phyloP scores from a whole-genome alignment of 441 rosid genomes.

The Arabidopsis lyrata region DNA sequence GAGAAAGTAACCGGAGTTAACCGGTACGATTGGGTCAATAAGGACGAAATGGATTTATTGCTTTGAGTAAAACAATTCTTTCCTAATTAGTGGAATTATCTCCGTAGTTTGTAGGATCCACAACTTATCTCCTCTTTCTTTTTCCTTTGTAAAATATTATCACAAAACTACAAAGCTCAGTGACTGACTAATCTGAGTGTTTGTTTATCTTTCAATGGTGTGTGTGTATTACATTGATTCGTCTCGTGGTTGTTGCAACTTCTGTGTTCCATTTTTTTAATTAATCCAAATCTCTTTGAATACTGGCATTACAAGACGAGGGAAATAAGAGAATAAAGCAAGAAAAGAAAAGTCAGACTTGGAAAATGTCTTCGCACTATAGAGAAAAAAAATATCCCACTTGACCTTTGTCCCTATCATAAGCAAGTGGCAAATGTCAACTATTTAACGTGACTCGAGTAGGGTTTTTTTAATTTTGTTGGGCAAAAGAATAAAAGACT shows the following conservation, averaged over 20 bases:
- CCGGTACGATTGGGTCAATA: background rate
- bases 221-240: background rate
- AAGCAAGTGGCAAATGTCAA: slow-evolving; percentile 29
- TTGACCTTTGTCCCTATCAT: slow-evolving; percentile 28
- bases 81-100: background rate
- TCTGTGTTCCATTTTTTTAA: background rate
- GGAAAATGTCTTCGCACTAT: slow-evolving; percentile 4
- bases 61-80: background rate
- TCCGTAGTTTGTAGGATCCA: background rate
- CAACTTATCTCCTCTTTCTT: background rate
- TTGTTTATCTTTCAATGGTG: slow-evolving; percentile 7
- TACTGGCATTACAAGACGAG: background rate
- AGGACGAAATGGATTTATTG: background rate
- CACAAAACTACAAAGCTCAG: no score
- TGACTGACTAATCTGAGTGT: slow-evolving; percentile 18
- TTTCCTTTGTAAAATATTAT: background rate
- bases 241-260: background rate
- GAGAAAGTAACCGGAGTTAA: background rate
- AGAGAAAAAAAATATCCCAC: background rate
- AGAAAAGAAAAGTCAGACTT: slow-evolving; percentile 16
- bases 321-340: background rate
- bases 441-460: background rate
- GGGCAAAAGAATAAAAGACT: no score
- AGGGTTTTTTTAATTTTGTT: no score
- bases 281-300: no score